Evolutionary conservation across 495 filamentous ascomycete species (phyloP).

Genomic region (Trichoderma reesei): DNA sequence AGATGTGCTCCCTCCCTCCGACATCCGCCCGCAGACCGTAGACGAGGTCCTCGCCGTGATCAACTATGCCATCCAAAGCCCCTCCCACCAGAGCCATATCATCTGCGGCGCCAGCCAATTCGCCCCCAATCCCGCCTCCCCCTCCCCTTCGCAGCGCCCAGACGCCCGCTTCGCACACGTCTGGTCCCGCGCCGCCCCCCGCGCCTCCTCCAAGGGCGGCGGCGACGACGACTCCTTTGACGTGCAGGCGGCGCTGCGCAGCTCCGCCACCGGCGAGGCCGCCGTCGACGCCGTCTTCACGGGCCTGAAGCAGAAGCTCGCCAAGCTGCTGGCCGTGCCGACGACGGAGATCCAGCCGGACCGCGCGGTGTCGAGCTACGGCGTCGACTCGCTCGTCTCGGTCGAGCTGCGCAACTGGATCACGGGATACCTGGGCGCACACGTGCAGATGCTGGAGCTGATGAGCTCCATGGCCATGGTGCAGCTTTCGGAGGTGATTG

Average conservation of each 20-base stretch:
- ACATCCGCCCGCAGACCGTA: constrained; percentile 5
- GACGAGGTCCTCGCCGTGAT: constrained; percentile 9
- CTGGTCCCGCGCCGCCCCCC: constrained; percentile 1
- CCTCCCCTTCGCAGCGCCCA: background rate
- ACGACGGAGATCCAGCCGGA: constrained; percentile 19
- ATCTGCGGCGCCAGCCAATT: constrained; percentile 4
- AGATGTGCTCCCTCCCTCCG: background rate
- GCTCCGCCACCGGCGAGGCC: background rate
- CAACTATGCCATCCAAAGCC: constrained; percentile 8
- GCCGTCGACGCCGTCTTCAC: constrained; percentile 13
- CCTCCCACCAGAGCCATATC: background rate
- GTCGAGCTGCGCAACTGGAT: constrained; percentile 30
- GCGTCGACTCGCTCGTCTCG: constrained; percentile 33
- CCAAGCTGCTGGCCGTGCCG: constrained; percentile 18
- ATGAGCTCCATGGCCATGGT: constrained; percentile 11
- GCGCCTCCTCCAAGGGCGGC: constrained; percentile 2
- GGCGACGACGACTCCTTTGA: background rate
- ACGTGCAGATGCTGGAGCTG: constrained; percentile 11
- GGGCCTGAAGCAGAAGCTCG: constrained; percentile 16
- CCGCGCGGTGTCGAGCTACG: constrained; percentile 20
- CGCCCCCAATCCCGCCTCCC: background rate
- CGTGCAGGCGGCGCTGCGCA: constrained; percentile 5
- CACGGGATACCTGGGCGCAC: constrained; percentile 7
- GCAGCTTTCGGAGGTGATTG: constrained; percentile 9
- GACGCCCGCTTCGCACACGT: constrained; percentile 12